Conservation (phyloP, 2,329 filamentous ascomycete genomes). For the Fonsecaea monophora region DNA sequence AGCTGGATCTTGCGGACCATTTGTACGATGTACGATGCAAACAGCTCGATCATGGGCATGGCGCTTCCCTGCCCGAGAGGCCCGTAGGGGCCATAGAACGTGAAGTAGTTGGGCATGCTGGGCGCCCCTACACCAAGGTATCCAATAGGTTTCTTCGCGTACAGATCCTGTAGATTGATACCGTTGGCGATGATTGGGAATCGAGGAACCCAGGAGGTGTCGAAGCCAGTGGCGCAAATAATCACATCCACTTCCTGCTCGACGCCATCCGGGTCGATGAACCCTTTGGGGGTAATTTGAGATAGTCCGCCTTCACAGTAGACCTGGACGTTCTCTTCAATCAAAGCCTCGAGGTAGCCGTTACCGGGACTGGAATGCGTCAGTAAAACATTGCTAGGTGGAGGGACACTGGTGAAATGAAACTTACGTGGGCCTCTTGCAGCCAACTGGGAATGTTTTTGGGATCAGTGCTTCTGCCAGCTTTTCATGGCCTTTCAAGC, state of each 20-base stretch:
- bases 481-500: slow-evolving; percentile 40
- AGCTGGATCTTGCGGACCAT: slow-evolving; percentile 36
- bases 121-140: slow-evolving; percentile 33
- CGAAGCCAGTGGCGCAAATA: slow-evolving; percentile 35
- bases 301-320: slow-evolving; percentile 50
- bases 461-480: slow-evolving; percentile 57
- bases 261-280: slow-evolving; percentile 37
- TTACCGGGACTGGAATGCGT: slow-evolving; percentile 30
- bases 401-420: too few species aligned
- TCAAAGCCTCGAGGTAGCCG: slow-evolving; percentile 41
- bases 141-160: slow-evolving; percentile 24
- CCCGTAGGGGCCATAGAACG: slow-evolving; percentile 39
- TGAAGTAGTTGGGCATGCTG: slow-evolving; percentile 42
- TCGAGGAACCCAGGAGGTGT: slow-evolving; percentile 33
- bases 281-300: slow-evolving; percentile 46
- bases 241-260: slow-evolving; percentile 39
- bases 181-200: slow-evolving; percentile 32
- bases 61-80: slow-evolving; percentile 39
- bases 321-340: slow-evolving; percentile 53
- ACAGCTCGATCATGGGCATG: slow-evolving; percentile 25
- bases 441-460: slow-evolving; percentile 51
- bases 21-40: slow-evolving; percentile 26
- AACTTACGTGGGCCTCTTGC: slow-evolving; percentile 47
- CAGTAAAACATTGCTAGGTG: slow-evolving; percentile 32
- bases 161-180: slow-evolving; percentile 26